Conservation (phyloP, 1,139 yeast species). For the Torulaspora globosa region DNA sequence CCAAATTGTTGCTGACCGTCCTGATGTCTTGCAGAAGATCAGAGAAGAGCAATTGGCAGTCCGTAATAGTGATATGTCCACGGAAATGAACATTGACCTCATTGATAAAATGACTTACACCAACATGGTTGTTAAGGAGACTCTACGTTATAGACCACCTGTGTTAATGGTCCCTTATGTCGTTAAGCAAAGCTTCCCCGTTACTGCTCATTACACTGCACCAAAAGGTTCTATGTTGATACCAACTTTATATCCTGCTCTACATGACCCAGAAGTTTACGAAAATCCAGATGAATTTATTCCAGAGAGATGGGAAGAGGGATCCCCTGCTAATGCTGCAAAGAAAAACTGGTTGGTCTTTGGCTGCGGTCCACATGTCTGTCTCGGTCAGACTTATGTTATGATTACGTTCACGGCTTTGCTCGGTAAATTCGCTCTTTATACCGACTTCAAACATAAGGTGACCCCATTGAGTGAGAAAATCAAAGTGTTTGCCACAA, state of each 20-base stretch:
- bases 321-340: conserved; percentile 54
- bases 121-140: conserved; percentile 82
- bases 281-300: conserved; percentile 89
- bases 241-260: conserved; percentile 90
- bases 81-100: conserved; percentile 61
- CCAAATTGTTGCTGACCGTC: conserved; percentile 93
- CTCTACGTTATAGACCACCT: conserved; percentile 93
- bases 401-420: conserved; percentile 82
- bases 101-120: conserved; percentile 87
- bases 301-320: conserved; percentile 92
- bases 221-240: conserved; percentile 97
- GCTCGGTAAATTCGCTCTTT: conserved; percentile 83
- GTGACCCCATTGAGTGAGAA: conserved; percentile 82
- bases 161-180: conserved; percentile 97
- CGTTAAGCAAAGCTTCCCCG: conserved; percentile 79
- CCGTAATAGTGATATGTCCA: conserved; percentile 68
- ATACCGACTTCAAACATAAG: conserved; percentile 75
- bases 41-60: conserved; percentile 88
- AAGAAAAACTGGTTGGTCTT: conserved; percentile 93
- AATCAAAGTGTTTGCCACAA: conserved; percentile 93
- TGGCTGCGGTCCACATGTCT: conserved; percentile 95
- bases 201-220: conserved; percentile 76
- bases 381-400: conserved; percentile 92
- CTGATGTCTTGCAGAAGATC: conserved; percentile 77
- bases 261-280: conserved; percentile 95